phyloP scores from a whole-genome alignment of 2,329 filamentous ascomycete genomes.

The Delphinella strobiligena region DNA sequence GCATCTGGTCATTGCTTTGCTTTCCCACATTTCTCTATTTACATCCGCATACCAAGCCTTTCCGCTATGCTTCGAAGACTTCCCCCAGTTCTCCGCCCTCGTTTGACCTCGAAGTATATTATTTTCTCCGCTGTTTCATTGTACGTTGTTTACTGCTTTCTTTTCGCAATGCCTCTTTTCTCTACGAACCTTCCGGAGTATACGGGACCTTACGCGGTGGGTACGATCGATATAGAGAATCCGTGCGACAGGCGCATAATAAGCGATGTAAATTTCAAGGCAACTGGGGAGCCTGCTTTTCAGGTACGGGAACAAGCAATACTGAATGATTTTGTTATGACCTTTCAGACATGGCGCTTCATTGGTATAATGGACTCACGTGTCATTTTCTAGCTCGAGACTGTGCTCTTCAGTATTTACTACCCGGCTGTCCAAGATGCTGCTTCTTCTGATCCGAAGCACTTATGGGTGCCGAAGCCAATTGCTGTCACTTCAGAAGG shows the following conservation, averaged over 20 bases:
- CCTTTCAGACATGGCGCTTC: no score
- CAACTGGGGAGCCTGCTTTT: conserved; percentile 28
- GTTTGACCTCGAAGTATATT: conserved; percentile 13
- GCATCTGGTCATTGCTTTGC: no score
- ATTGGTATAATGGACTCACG: not conserved
- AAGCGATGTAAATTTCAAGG: conserved; percentile 25
- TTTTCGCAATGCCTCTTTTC: conserved; percentile 30
- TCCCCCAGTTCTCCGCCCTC: conserved; percentile 10
- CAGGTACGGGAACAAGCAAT: conserved; percentile 17
- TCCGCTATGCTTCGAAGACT: conserved; percentile 1
- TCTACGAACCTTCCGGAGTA: conserved; percentile 29
- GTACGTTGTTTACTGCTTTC: conserved; percentile 23
- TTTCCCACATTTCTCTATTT: no score
- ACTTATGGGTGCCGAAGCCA: conserved; percentile 33
- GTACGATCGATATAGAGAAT: conserved; percentile 31
- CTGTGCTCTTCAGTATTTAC: conserved; percentile 33
- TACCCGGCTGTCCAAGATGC: conserved; percentile 27
- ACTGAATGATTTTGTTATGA: not conserved
- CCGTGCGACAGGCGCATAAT: conserved; percentile 24
- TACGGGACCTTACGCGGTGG: conserved; percentile 30
- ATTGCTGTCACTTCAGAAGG: conserved; percentile 31
- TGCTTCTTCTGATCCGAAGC: conserved; percentile 16
- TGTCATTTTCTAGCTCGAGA: conserved; percentile 21
- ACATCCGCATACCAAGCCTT: no score
- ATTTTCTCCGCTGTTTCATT: conserved; percentile 10